A percentile compares a stretch with the other conserved stretches of the same genome.
phyloP scores from a whole-genome alignment of 1,139 yeast genomes.

The Debaryomyces subglobosus region DNA sequence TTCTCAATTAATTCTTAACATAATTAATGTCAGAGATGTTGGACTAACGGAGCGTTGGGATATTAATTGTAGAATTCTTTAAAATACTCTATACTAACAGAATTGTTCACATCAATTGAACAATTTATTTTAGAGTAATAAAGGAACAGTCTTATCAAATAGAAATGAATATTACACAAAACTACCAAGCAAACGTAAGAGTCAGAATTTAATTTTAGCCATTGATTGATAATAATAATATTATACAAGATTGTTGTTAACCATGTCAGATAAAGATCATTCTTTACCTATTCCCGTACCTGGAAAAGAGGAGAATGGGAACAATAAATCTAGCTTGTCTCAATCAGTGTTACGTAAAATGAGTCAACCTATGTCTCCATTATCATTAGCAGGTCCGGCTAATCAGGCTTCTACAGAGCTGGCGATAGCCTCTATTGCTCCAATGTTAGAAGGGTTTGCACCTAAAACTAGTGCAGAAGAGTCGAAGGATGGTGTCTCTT shows the following conservation, averaged over 20 bases:
- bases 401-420: slow-evolving; percentile 35
- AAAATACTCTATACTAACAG: background rate
- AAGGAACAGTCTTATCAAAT: background rate
- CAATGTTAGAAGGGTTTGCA: slow-evolving; percentile 68
- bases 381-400: slow-evolving; percentile 26
- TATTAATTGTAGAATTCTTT: slow-evolving; percentile 23
- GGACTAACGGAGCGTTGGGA: slow-evolving; percentile 75
- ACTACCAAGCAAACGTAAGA: background rate
- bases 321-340: background rate
- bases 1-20: slow-evolving; percentile 24
- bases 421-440: slow-evolving; percentile 80
- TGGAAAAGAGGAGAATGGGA: slow-evolving; percentile 2
- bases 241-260: background rate
- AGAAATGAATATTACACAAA: slow-evolving; percentile 1
- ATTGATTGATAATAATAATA: background rate
- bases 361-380: slow-evolving; percentile 38
- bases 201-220: background rate
- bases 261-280: slow-evolving; percentile 8
- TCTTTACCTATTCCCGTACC: slow-evolving; percentile 12
- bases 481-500: slow-evolving; percentile 22
- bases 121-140: background rate
- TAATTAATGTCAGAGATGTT: slow-evolving; percentile 27
- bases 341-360: slow-evolving; percentile 15
- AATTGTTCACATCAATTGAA: slow-evolving; percentile 5
- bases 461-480: slow-evolving; percentile 74